Evolutionary conservation across 1,139 yeast species (phyloP), one percentile per base, ranked within the genome.

Genomic region (Lodderomyces margitis): DNA sequence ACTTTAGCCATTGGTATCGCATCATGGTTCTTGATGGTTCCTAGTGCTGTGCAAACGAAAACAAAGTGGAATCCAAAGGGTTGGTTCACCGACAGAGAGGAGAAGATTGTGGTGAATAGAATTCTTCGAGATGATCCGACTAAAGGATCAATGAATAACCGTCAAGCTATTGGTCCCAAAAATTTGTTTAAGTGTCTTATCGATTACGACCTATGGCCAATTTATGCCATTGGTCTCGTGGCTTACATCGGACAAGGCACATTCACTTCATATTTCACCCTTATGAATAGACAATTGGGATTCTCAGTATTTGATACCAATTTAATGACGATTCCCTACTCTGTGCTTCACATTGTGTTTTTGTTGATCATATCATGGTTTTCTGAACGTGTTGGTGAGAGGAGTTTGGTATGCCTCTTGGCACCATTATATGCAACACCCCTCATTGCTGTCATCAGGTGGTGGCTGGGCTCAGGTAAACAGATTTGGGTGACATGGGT

Each of bases 71-170:
- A 75, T 19, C 71, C 70, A 7, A 68, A 74, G 15, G 85, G 87
- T 14, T 81, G 86, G 86, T 81, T 75, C 49, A 75, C 75, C 5
- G 81, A 78, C 6, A 66, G 78, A 21, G 36, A 19, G 86, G 82
- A 52, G 80, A 76, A 48, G 78, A 74, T 42, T 41, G 69, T 79
- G 19, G 85, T 81, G 12, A 82, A 82, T 51, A 68, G 80, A 45
- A 68, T 82, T 1, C 62, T 82, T 41, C 62, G 87, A 52, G 87
- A 82, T 56, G 88, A 82, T 52, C 87, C 88, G 6, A 62, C 76
- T 1, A 82, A 82, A 59, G 85, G 87, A 17, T 83, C 78, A 47
- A 79, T 81, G 84, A 70, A 80, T 54, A 81, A 81, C 54, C 68
- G 85, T 54, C 78, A 81, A 51, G 78, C 80, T 1, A 62, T 81